These are phyloP conservation scores for Pyrenophora graminea DNA, from an alignment of 2,329 filamentous ascomycete species.

Conservation along the genomic window DNA sequence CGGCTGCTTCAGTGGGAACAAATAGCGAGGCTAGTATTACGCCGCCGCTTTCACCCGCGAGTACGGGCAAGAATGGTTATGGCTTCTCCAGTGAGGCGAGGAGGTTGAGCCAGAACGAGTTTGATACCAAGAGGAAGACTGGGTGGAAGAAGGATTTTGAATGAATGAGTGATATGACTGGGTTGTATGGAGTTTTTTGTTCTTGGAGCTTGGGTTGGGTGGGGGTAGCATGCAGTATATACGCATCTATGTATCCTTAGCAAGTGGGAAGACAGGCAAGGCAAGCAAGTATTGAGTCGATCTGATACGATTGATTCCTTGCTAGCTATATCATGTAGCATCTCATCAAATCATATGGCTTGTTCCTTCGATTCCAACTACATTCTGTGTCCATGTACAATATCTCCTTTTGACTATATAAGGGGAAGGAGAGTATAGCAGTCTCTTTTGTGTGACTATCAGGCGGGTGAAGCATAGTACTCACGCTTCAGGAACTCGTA, in stretches of 20 bases:
- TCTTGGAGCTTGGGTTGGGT: too few species aligned
- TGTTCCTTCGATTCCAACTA: too few species aligned
- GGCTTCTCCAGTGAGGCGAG: background rate
- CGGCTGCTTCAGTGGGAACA: too few species aligned
- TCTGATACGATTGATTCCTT: too few species aligned
- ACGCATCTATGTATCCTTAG: too few species aligned
- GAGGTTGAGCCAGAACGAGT: slow-evolving; percentile 6
- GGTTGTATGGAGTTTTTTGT: background rate
- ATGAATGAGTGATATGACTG: background rate
- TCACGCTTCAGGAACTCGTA: slow-evolving; percentile 26
- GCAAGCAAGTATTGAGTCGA: too few species aligned
- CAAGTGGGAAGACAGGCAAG: too few species aligned
- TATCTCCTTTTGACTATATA: too few species aligned
- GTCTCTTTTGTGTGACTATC: too few species aligned
- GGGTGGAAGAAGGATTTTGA: slow-evolving; percentile 18
- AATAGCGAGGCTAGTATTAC: slow-evolving; percentile 6
- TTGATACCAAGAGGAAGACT: slow-evolving; percentile 14
- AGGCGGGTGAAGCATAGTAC: slow-evolving; percentile 23
- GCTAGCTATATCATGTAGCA: background rate
- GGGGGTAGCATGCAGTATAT: too few species aligned
- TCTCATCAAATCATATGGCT: background rate
- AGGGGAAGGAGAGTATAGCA: too few species aligned
- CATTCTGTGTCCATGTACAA: too few species aligned
- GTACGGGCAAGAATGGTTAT: background rate
- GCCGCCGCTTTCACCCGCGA: slow-evolving; percentile 13